Base-by-base conservation (phyloP, 208 protist genomes). In the Leishmania lainsoni region DNA sequence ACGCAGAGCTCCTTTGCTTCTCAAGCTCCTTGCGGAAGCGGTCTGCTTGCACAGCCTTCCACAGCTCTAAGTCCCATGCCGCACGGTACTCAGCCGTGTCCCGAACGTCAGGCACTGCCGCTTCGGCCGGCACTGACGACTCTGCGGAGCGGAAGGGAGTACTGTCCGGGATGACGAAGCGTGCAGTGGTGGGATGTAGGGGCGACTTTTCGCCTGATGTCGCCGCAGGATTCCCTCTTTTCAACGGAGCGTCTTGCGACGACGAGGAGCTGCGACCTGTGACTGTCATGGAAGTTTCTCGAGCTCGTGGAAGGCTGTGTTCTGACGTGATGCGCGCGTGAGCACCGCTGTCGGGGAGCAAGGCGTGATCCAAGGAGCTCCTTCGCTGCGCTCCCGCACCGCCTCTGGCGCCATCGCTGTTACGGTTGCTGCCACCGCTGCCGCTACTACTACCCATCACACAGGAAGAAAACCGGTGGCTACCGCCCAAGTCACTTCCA, bases 61-160 rank as follows among this genome's bases (percentile, higher is more conserved):
- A 98, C 48, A 98, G 76, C 85, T 98, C 93, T 66, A 98, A 59
- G 76, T 98, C 95, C 90, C 91, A 98, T 49, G 93, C 93, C 39
- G 92, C 92, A 20, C 83, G 83, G 84, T 98, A 98, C 87, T 98
- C 95, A 29, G 81, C 83, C 14, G 93, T 97, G 73, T 90, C 86
- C 8, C 95, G 93, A 45, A 98, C 84, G 52, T 86, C 83, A 45
- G 61, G 51, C 16, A 20, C 51, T 39, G 71, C 71, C 48, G 51
- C 71, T 45, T 20, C 71, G n/a, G 9, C 71, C 20, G 51, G 76
- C 56, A 65, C 54, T 45, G 76, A 2, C 35, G 42, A 48, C 3
- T 63, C 51, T 56, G 66, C n/a, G 9, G 45, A 29, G 17, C 68
- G 29, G 10, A 42, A 20, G 12, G 22, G 45, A 79, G 29, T 70